These are phyloP conservation scores for Annulohypoxylon stygium DNA, from an alignment of 495 filamentous ascomycete species.

Conservation along the genomic window DNA sequence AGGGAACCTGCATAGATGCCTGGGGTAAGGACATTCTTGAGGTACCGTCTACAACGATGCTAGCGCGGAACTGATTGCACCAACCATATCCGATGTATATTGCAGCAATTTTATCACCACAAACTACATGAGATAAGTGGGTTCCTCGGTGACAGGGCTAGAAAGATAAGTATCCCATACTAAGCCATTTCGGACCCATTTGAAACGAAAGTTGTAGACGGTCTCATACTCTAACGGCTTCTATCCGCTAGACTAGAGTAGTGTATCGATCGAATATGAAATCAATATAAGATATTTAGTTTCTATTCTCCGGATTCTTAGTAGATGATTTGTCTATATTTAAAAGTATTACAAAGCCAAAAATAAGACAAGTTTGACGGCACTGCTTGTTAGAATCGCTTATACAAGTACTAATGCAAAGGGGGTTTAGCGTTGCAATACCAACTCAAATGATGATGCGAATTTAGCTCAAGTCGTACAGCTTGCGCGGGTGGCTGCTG, in stretches of 20 bases:
- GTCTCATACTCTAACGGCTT: neutral
- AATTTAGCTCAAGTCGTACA: neutral
- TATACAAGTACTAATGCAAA: neutral
- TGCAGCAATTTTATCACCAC: neutral
- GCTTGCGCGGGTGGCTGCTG: slow-evolving; percentile 27
- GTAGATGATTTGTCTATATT: slow-evolving; percentile 12
- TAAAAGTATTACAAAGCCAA: slow-evolving; percentile 1
- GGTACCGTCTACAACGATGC: slow-evolving; percentile 27
- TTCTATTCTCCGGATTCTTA: slow-evolving; percentile 1
- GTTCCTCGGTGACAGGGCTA: slow-evolving; percentile 20
- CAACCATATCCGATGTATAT: slow-evolving; percentile 21
- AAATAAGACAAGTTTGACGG: slow-evolving; percentile 23
- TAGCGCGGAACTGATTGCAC: slow-evolving; percentile 12
- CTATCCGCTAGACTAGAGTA: neutral
- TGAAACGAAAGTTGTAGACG: slow-evolving; percentile 5
- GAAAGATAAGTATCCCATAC: slow-evolving; percentile 15
- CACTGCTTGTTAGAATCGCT: neutral
- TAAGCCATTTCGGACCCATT: neutral
- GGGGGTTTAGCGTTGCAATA: slow-evolving; percentile 19
- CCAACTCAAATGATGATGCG: neutral
- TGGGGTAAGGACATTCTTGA: neutral
- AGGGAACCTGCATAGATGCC: slow-evolving; percentile 27
- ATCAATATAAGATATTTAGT: neutral
- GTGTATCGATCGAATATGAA: neutral
- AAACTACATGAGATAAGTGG: slow-evolving; percentile 24